A percentile compares a stretch with the other conserved stretches of the same genome.
Conservation (phyloP, 257 asterid species). For the Cordia subcordata region DNA sequence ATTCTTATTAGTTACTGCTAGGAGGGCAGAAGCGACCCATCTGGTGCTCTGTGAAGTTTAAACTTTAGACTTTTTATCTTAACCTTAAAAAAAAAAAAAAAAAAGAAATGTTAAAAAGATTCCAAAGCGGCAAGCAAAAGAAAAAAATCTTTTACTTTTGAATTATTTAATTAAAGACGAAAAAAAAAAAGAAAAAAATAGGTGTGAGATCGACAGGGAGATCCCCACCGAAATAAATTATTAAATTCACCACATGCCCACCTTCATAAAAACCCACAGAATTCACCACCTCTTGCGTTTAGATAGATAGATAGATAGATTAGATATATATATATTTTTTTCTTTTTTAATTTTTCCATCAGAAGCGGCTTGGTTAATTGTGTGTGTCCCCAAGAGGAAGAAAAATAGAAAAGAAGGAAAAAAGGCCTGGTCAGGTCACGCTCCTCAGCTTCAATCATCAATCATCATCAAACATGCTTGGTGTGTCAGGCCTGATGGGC, state of each 20-base stretch:
- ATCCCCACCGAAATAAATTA: constrained; percentile 90
- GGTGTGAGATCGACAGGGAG: constrained; percentile 86
- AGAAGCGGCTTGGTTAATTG: constrained; percentile 9
- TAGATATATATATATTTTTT: neutral
- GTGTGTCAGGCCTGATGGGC: constrained; percentile 39
- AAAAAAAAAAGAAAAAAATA: too few species aligned
- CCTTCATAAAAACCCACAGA: constrained; percentile 70
- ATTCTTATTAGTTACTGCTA: too few species aligned
- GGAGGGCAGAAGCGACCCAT: too few species aligned
- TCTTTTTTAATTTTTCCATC: constrained; percentile 8
- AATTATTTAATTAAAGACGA: neutral
- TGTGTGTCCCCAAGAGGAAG: too few species aligned
- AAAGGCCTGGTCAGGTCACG: too few species aligned
- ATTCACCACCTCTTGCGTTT: constrained; percentile 60
- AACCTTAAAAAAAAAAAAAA: constrained; percentile 3
- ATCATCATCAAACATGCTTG: constrained; percentile 30
- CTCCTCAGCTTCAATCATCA: too few species aligned
- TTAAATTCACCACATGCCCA: constrained; percentile 76
- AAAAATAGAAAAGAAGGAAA: too few species aligned
- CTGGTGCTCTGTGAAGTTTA: too few species aligned
- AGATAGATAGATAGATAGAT: too few species aligned
- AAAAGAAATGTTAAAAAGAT: constrained; percentile 18
- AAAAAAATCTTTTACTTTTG: constrained; percentile 16
- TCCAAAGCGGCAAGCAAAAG: constrained; percentile 17
- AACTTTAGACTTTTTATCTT: too few species aligned